Conservation (phyloP, 2,329 filamentous ascomycete genomes). For the Microcera coccophila region DNA sequence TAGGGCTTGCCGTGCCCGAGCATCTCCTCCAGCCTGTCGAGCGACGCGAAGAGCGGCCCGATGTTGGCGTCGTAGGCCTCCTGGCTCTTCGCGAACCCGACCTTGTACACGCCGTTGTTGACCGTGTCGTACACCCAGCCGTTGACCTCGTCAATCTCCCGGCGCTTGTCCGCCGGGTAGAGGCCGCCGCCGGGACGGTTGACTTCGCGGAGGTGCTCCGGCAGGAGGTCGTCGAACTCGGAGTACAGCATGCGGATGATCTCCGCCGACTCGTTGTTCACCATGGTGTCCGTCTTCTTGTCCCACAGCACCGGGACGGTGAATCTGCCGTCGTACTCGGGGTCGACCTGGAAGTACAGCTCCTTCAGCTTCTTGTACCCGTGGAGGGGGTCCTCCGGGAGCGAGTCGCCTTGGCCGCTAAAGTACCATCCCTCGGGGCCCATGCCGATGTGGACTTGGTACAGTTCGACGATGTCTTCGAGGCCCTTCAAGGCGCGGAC, state of each 20-base stretch:
- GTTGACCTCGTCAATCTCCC: conserved; percentile 62
- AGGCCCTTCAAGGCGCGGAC: conserved; percentile 69
- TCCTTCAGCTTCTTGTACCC: conserved; percentile 64
- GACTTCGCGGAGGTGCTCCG: conserved; percentile 48
- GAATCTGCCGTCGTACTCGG: conserved; percentile 64
- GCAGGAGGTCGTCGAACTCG: conserved; percentile 63
- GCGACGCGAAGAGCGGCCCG: conserved; percentile 55
- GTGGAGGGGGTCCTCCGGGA: conserved; percentile 59
- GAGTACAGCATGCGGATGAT: conserved; percentile 81
- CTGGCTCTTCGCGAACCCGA: conserved; percentile 64
- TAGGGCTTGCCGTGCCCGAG: conserved; percentile 50
- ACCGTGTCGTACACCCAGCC: conserved; percentile 60
- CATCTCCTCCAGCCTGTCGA: conserved; percentile 60
- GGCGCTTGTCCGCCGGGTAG: conserved; percentile 50
- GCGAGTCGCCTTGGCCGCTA: conserved; percentile 41
- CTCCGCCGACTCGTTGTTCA: conserved; percentile 79
- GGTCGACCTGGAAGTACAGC: conserved; percentile 66
- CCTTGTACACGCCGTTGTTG: conserved; percentile 50
- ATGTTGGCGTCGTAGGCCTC: conserved; percentile 62
- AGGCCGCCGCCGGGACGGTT: conserved; percentile 50
- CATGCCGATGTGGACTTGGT: conserved; percentile 67
- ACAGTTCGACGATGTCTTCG: conserved; percentile 63
- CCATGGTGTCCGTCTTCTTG: conserved; percentile 64
- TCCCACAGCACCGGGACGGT: conserved; percentile 73
- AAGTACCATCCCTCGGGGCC: conserved; percentile 53